These are phyloP conservation scores for Cucurbita argyrosperma DNA, from an alignment of 306 rosid genomes.

Conservation along the genomic window DNA sequence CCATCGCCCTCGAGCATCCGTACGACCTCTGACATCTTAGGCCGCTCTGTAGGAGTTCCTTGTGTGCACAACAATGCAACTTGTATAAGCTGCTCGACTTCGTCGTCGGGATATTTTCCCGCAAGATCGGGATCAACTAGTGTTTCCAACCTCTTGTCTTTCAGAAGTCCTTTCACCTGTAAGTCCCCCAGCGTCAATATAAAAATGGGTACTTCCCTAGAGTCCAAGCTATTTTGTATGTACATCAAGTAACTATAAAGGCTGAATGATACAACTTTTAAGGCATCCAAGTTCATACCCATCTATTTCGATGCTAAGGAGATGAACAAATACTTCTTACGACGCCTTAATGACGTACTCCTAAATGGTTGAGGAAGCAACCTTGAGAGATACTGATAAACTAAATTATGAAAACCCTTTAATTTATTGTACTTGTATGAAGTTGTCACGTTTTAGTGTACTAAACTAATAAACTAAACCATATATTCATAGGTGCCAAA, in stretches of 20 bases:
- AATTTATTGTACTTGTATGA: background rate
- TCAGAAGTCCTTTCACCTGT: conserved; percentile 74
- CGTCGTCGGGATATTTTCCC: conserved; percentile 39
- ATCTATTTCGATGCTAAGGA: background rate
- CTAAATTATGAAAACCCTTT: background rate
- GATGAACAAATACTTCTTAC: background rate
- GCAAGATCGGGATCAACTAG: conserved; percentile 59
- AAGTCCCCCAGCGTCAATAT: background rate
- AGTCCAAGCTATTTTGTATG: background rate
- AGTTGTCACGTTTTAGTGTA: background rate
- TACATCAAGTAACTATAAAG: background rate
- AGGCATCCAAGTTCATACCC: background rate
- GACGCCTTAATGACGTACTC: background rate
- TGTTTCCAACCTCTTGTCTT: conserved; percentile 58
- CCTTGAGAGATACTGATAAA: background rate
- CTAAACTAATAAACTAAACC: background rate
- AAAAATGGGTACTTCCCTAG: background rate
- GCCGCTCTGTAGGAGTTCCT: conserved; percentile 63
- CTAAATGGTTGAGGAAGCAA: background rate
- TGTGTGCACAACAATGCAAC: conserved; percentile 83
- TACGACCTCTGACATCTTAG: conserved; percentile 88
- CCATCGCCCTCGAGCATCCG: conserved; percentile 98
- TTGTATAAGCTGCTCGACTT: conserved; percentile 77
- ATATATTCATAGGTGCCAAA: background rate
- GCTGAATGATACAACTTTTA: background rate